These are phyloP conservation scores for Quercus cerris DNA, from an alignment of 306 rosid species.

Conservation along the genomic window DNA sequence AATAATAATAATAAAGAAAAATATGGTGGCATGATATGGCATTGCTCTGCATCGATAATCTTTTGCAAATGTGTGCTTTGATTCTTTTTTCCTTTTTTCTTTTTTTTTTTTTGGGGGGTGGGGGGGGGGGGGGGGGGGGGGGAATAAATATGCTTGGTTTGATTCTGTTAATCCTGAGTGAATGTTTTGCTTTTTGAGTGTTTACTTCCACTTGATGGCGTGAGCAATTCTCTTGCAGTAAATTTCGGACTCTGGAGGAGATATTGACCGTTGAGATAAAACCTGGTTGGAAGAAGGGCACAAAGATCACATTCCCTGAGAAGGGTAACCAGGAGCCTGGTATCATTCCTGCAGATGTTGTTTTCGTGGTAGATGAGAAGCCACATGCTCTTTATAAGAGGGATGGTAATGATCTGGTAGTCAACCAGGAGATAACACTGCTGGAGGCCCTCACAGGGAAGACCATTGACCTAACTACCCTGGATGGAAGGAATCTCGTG, in stretches of 20 bases:
- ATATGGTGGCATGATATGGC: conserved; percentile 4
- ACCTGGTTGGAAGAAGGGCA: conserved; percentile 99
- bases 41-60: neutral
- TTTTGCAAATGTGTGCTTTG: neutral
- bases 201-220: conserved; percentile 24
- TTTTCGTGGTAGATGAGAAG: conserved; percentile 88
- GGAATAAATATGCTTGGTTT: neutral
- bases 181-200: neutral
- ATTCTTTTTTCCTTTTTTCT: neutral
- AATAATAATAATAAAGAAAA: too few relatives aligned
- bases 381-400: conserved; percentile 76
- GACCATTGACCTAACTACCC: conserved; percentile 58
- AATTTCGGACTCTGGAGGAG: conserved; percentile 62
- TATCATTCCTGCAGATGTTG: conserved; percentile 76
- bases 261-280: conserved; percentile 80
- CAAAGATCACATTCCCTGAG: conserved; percentile 85
- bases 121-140: too few relatives aligned
- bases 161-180: neutral
- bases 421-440: conserved; percentile 76
- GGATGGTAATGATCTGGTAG: conserved; percentile 81
- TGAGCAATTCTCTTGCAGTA: conserved; percentile 51
- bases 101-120: too few relatives aligned
- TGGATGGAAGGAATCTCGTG: conserved; percentile 74
- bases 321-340: conserved; percentile 92
- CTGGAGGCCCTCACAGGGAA: conserved; percentile 89